phyloP scores from a whole-genome alignment of 495 filamentous ascomycete genomes.

The Filosporella fistucella region DNA sequence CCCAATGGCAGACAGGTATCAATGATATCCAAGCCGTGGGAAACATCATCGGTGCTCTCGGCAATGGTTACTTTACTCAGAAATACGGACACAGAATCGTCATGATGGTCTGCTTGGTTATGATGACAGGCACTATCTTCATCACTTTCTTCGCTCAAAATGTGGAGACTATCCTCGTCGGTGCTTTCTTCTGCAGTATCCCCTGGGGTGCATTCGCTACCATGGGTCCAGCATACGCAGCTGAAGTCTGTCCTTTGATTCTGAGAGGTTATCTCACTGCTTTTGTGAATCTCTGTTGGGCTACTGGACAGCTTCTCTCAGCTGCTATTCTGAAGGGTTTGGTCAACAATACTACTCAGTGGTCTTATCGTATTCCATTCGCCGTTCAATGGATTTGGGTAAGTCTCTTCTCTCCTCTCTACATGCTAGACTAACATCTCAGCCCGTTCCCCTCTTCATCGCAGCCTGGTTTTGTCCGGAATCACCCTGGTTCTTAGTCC shows the following conservation, averaged over 20 bases:
- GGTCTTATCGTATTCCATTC: constrained; percentile 1
- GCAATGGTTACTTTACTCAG: constrained; percentile 40
- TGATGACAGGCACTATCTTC: constrained; percentile 45
- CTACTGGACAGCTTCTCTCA: constrained; percentile 53
- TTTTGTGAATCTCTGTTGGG: constrained; percentile 56
- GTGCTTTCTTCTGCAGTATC: constrained; percentile 65
- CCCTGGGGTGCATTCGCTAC: constrained; percentile 65
- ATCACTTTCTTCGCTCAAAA: constrained; percentile 57
- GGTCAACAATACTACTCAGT: not conserved
- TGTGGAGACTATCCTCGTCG: constrained; percentile 54
- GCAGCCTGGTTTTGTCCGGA: not conserved
- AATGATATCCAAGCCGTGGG: constrained; percentile 2
- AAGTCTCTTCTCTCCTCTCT: no score
- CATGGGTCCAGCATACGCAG: constrained; percentile 43
- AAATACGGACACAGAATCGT: constrained; percentile 45
- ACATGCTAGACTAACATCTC: no score
- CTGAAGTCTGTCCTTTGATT: constrained; percentile 12
- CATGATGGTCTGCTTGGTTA: constrained; percentile 51
- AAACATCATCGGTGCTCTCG: constrained; percentile 31
- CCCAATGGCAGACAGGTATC: constrained; percentile 19
- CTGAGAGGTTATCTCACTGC: constrained; percentile 16
- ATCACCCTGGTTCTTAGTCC: not conserved
- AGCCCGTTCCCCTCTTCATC: constrained; percentile 38
- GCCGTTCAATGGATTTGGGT: not conserved
- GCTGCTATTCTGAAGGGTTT: constrained; percentile 49